phyloP scores from a whole-genome alignment of 2,329 filamentous ascomycete genomes.

The Penicillium hordei region DNA sequence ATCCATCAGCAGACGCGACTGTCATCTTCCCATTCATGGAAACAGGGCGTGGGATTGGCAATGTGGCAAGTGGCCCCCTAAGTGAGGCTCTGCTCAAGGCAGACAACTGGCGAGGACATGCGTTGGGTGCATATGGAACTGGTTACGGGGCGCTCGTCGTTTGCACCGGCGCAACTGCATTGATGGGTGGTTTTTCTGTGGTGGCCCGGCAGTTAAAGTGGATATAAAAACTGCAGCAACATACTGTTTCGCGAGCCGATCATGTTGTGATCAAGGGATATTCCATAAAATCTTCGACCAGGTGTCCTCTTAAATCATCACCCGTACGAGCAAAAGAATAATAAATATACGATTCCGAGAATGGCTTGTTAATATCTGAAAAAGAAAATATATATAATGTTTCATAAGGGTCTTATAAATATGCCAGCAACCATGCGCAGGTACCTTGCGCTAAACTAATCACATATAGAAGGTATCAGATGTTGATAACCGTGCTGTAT shows the following conservation, averaged over 20 bases:
- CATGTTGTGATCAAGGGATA: background rate
- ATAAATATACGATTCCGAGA: background rate
- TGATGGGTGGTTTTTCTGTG: constrained; percentile 20
- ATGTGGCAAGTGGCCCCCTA: constrained; percentile 22
- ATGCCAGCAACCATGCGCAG: background rate
- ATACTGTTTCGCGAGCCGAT: background rate
- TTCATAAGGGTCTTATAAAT: background rate
- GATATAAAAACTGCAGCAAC: constrained; percentile 4
- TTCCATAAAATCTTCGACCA: no score
- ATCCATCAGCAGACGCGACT: constrained; percentile 16
- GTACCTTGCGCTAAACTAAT: background rate
- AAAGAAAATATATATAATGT: background rate
- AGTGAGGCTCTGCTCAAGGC: constrained; percentile 22
- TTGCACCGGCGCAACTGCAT: constrained; percentile 21
- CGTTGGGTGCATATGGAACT: constrained; percentile 20
- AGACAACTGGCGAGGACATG: constrained; percentile 13
- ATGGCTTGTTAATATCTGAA: background rate
- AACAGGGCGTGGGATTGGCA: constrained; percentile 22
- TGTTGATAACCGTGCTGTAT: background rate
- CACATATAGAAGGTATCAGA: background rate
- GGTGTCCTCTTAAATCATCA: background rate
- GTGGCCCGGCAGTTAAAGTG: constrained; percentile 16
- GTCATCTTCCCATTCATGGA: constrained; percentile 29
- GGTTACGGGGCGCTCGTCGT: constrained; percentile 22
- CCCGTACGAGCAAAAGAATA: background rate